These are phyloP conservation scores for Citrus sinensis DNA, from an alignment of 345 rosid genomes.

Conservation along the genomic window DVS_A1.0 CM039168.1:27770001-27770500, in stretches of 20 bases:
- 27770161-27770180: too few species aligned
- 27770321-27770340: background rate
- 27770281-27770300: background rate
- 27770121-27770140: too few species aligned
- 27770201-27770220: background rate
- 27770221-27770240: background rate
- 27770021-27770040: too few species aligned
- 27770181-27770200: too few species aligned
- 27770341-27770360: background rate
- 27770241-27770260: background rate
- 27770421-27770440: background rate
- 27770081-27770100: too few species aligned
- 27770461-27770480: too few species aligned
- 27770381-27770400: too few species aligned
- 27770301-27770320: background rate
- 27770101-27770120: too few species aligned
- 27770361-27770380: background rate
- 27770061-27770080: too few species aligned
- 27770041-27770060: too few species aligned
- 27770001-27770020: too few species aligned
- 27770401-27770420: background rate
- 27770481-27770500: background rate
- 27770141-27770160: too few species aligned
- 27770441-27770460: background rate
- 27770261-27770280: background rate